phyloP scores from a whole-genome alignment of 345 rosid species.

The Brassica juncea region DNA sequence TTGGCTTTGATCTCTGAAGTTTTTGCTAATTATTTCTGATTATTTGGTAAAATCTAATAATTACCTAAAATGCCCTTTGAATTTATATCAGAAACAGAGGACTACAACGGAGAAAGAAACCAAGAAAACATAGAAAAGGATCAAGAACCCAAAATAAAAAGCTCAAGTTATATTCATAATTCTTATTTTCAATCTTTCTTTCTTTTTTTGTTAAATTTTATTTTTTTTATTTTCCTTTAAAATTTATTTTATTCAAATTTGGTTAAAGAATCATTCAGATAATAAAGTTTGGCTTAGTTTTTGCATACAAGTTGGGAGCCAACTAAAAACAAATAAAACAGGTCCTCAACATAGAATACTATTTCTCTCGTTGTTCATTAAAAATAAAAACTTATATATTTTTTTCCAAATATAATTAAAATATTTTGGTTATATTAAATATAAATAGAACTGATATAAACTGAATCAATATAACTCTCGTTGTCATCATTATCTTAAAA shows the following conservation, averaged over 20 bases:
- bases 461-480: not conserved
- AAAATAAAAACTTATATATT: too few species aligned
- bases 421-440: not conserved
- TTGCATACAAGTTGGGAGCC: not conserved
- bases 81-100: conserved; percentile 61
- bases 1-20: too few species aligned
- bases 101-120: conserved; percentile 71
- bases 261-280: not conserved
- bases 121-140: conserved; percentile 76
- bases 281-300: not conserved
- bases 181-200: not conserved
- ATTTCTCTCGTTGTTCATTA: not conserved
- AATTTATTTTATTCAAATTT: too few species aligned
- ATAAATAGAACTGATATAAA: not conserved
- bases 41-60: not conserved
- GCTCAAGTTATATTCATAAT: conserved; percentile 48
- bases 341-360: not conserved
- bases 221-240: too few species aligned
- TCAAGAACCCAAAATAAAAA: conserved; percentile 81
- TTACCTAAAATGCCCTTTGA: not conserved
- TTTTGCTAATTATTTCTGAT: not conserved
- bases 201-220: not conserved
- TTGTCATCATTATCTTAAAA: not conserved
- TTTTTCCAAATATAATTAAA: too few species aligned
- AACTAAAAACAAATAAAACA: not conserved